A percentile compares a stretch with the other conserved stretches of the same genome.
These are phyloP conservation scores for Pontederia paniculata DNA, from an alignment of 176 grass and related monocot genomes.

Conservation along the genomic window DNA sequence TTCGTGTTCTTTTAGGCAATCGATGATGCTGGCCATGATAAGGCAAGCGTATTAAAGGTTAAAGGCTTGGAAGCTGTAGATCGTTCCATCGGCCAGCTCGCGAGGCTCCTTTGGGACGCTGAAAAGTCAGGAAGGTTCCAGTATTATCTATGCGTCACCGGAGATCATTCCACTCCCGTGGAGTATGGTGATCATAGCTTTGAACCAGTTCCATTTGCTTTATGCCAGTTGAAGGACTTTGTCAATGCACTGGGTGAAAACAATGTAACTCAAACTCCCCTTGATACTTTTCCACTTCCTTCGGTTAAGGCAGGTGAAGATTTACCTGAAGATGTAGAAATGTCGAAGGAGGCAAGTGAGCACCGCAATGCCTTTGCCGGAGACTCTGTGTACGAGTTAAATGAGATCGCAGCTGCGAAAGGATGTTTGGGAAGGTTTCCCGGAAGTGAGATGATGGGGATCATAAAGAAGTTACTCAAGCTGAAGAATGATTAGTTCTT, in stretches of 20 bases:
- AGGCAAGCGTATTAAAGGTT: slow-evolving; percentile 78
- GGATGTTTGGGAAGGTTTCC: slow-evolving; percentile 87
- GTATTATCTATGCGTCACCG: slow-evolving; percentile 72
- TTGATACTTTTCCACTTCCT: slow-evolving; percentile 68
- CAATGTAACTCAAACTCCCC: slow-evolving; percentile 32
- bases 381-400: slow-evolving; percentile 66
- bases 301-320: slow-evolving; percentile 46
- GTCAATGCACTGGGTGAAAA: slow-evolving; percentile 51
- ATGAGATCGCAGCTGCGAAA: slow-evolving; percentile 48
- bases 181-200: slow-evolving; percentile 95
- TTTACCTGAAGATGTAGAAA: slow-evolving; percentile 18
- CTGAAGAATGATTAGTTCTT: slow-evolving; percentile 48
- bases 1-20: slow-evolving; percentile 51
- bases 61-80: slow-evolving; percentile 78
- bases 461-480: slow-evolving; percentile 88
- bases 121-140: slow-evolving; percentile 53
- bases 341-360: not conserved
- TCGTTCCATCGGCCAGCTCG: slow-evolving; percentile 60
- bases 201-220: slow-evolving; percentile 60
- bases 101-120: slow-evolving; percentile 69
- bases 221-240: slow-evolving; percentile 59
- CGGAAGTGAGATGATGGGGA: slow-evolving; percentile 92
- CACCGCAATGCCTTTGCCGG: slow-evolving; percentile 33
- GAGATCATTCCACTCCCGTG: slow-evolving; percentile 91
- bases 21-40: slow-evolving; percentile 90